Evolutionary conservation across 441 rosid genomes (phyloP), one percentile per base, ranked within the genome.

Genomic region (Manihot esculenta): DNA sequence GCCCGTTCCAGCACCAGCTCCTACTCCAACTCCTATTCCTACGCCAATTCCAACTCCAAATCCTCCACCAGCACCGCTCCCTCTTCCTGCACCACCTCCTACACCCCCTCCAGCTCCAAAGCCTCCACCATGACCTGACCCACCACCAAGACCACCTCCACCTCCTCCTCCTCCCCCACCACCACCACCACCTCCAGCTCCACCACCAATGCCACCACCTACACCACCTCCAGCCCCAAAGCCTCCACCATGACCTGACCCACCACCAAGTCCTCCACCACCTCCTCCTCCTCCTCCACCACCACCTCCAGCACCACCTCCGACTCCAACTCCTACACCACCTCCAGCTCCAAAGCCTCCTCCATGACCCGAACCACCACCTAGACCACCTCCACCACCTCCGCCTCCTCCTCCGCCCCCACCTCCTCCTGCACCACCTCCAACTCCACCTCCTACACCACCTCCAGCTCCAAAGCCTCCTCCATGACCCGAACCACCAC

Each of bases 1-100:
- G n/a, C 80, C 90, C 11, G 75, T 68, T 2, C 89, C 86, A 53
- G 81, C 76, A 24, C 89, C 87, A 21, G 73, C 79, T 1, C 87
- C 86, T 17, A 77, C 81, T n/a, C 85, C 86, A 18, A 83, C 60
- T 42, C 88, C 88, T 26, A 80, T 57, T 15, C 90, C 86, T 44
- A 82, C 64, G 17, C 88, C 88, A 62, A 82, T 66, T 2, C 88
- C 92, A 14, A 77, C 72, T 48, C 82, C 71, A 58, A 30, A 0
- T 10, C 71, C 76, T 45, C 45, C 78, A 5, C 78, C 84, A 1
- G 77, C 79, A 0, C 68, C 78, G 27, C 74, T 79, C 7, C 84
- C 84, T 10, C 75, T 78, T 0, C 82, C 85, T 0, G 79, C 75
- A 21, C 82, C 67, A 35, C 84, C 82, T 7, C 84, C 84, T 3